These are phyloP conservation scores for Trichoderma atrobrunneum DNA, from an alignment of 2,329 filamentous ascomycete genomes.

Conservation along the genomic window DNA sequence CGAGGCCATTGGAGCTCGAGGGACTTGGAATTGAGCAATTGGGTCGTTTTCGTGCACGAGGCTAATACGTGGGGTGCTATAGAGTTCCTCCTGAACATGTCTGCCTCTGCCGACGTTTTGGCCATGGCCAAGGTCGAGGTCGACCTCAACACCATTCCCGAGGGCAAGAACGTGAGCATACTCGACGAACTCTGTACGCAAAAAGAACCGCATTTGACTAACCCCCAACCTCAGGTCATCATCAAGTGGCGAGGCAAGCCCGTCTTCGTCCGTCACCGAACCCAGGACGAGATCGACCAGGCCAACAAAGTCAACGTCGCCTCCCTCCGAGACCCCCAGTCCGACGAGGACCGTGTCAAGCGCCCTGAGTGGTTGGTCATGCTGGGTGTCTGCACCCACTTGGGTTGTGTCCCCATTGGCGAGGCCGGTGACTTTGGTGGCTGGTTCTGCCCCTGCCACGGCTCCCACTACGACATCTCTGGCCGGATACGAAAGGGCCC, in stretches of 20 bases:
- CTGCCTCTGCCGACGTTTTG: conserved; percentile 94
- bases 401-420: conserved; percentile 98
- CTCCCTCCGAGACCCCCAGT: conserved; percentile 83
- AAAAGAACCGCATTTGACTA: not conserved
- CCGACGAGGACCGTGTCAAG: conserved; percentile 91
- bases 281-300: conserved; percentile 86
- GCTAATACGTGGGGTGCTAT: conserved; percentile 31
- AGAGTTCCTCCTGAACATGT: conserved; percentile 99
- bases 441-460: conserved; percentile 99
- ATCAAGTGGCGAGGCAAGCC: conserved; percentile 99
- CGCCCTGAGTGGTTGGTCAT: conserved; percentile 99
- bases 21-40: conserved; percentile 25
- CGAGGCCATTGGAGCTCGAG: not conserved
- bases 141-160: conserved; percentile 85
- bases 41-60: conserved; percentile 26
- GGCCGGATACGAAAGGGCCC: conserved; percentile 97
- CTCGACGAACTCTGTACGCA: not conserved
- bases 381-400: conserved; percentile 98
- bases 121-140: conserved; percentile 99
- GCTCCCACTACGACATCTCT: conserved; percentile 99
- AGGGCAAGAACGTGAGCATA: conserved; percentile 93
- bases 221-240: conserved; percentile 65
- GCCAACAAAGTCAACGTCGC: conserved; percentile 85
- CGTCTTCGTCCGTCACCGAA: conserved; percentile 99
- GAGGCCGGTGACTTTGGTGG: conserved; percentile 97